These are phyloP conservation scores for Termitomyces sp. DNA, from an alignment of 768 basidiomycete genomes.

Conservation along the genomic window DNA sequence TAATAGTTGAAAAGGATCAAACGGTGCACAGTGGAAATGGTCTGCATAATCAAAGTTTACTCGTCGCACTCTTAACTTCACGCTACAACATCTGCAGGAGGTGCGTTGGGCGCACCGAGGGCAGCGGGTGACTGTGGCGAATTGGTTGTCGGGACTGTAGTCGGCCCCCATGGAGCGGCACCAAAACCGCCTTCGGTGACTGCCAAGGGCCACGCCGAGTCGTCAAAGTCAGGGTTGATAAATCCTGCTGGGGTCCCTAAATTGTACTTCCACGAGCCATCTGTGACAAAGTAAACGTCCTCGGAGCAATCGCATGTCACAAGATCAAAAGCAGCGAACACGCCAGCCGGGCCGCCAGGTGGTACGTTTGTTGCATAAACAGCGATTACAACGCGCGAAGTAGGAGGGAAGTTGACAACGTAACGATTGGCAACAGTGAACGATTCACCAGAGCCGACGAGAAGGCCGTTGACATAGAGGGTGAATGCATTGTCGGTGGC, in stretches of 20 bases:
- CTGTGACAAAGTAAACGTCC: slow-evolving; percentile 15
- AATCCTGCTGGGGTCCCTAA: slow-evolving; percentile 14
- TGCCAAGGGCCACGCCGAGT: slow-evolving; percentile 19
- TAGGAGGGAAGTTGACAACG: slow-evolving; percentile 13
- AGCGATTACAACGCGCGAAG: slow-evolving; percentile 17
- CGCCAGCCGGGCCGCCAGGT: slow-evolving; percentile 15
- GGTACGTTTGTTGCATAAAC: slow-evolving; percentile 12
- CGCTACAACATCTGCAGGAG: slow-evolving; percentile 12
- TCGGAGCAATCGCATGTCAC: slow-evolving; percentile 15
- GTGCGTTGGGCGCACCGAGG: slow-evolving; percentile 8
- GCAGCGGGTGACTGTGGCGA: slow-evolving; percentile 11
- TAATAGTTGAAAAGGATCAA: not conserved
- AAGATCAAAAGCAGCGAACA: slow-evolving; percentile 19
- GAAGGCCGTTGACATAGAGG: slow-evolving; percentile 26
- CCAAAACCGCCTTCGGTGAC: slow-evolving; percentile 20
- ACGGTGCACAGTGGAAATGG: not conserved
- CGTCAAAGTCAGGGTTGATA: slow-evolving; percentile 11
- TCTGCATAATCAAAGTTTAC: not conserved
- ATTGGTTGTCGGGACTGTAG: slow-evolving; percentile 5
- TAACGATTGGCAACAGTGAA: slow-evolving; percentile 15
- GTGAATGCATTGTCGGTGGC: slow-evolving; percentile 23
- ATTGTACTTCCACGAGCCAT: slow-evolving; percentile 22
- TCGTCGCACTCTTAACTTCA: not conserved
- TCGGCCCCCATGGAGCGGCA: slow-evolving; percentile 19
- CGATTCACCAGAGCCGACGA: slow-evolving; percentile 20